Percentiles rank a stretch among this genome's conserved stretches.
phyloP scores from a whole-genome alignment of 148 eudicot species.

The Linanthus parryae region DNA sequence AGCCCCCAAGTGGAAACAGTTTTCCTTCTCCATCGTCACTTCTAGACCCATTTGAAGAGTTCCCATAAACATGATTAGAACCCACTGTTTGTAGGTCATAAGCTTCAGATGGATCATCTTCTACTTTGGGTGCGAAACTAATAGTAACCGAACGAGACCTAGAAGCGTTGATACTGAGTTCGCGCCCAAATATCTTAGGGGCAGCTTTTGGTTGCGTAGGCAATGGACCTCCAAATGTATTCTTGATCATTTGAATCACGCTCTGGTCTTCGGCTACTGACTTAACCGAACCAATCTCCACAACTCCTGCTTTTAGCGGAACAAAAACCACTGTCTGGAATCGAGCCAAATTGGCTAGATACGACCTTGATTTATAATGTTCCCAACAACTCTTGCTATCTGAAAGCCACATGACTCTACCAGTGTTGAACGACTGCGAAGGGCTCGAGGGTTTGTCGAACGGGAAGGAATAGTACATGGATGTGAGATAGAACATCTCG shows the following conservation, averaged over 20 bases:
- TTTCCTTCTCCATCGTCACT: slow-evolving; percentile 46
- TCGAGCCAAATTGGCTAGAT: slow-evolving; percentile 50
- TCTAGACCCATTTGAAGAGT: slow-evolving; percentile 63
- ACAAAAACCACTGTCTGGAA: slow-evolving; percentile 70
- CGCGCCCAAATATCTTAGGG: slow-evolving; percentile 74
- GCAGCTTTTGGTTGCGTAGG: slow-evolving; percentile 35
- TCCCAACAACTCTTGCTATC: slow-evolving; percentile 56
- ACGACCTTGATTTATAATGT: slow-evolving; percentile 67
- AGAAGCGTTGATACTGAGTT: slow-evolving; percentile 55
- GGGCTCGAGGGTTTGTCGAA: slow-evolving; percentile 74
- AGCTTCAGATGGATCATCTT: slow-evolving; percentile 65
- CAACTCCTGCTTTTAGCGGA: slow-evolving; percentile 73
- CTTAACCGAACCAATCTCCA: slow-evolving; percentile 76
- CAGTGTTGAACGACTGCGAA: slow-evolving; percentile 63
- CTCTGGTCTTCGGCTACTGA: slow-evolving; percentile 61
- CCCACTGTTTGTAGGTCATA: slow-evolving; percentile 30
- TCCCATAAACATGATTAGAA: slow-evolving; percentile 43
- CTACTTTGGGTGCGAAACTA: slow-evolving; percentile 73
- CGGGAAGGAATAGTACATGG: slow-evolving; percentile 74
- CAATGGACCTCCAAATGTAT: slow-evolving; percentile 43
- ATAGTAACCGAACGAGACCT: slow-evolving; percentile 61
- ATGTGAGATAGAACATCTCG: slow-evolving; percentile 77
- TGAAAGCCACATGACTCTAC: slow-evolving; percentile 69
- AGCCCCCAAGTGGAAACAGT: slow-evolving; percentile 38
- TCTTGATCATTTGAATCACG: slow-evolving; percentile 48